Evolutionary conservation across 2,329 filamentous ascomycete genomes (phyloP).

Genomic region (Colletotrichum spinosum): DNA sequence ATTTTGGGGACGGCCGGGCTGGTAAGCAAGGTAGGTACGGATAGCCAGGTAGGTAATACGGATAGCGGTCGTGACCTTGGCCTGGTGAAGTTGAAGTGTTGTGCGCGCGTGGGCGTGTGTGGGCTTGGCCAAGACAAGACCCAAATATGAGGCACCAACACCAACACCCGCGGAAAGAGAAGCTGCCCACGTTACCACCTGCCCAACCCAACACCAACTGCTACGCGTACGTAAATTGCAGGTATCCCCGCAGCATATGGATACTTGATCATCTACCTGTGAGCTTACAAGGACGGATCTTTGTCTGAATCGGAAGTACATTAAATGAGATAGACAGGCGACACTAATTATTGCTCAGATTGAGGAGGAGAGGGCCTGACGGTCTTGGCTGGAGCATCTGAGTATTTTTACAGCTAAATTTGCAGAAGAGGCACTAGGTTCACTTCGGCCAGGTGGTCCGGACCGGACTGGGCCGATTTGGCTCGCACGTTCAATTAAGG

Average conservation of each 20-base stretch:
- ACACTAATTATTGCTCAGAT: no score
- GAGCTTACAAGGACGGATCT: no score
- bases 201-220: neutral
- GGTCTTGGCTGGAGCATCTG: no score
- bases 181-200: conserved; percentile 5
- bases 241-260: neutral
- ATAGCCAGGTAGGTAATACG: no score
- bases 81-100: neutral
- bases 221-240: neutral
- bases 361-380: no score
- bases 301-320: no score
- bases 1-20: neutral
- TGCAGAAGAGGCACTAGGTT: no score
- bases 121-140: neutral
- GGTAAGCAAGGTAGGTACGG: neutral
- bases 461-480: conserved; percentile 24
- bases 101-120: neutral
- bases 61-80: neutral
- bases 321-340: no score
- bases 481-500: conserved; percentile 34
- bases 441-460: no score
- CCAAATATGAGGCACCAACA: conserved; percentile 35
- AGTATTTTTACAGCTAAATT: no score
- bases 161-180: neutral
- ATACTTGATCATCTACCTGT: no score